Base-by-base conservation (phyloP, 345 rosid species). In the Pugionium cornutum region DNA sequence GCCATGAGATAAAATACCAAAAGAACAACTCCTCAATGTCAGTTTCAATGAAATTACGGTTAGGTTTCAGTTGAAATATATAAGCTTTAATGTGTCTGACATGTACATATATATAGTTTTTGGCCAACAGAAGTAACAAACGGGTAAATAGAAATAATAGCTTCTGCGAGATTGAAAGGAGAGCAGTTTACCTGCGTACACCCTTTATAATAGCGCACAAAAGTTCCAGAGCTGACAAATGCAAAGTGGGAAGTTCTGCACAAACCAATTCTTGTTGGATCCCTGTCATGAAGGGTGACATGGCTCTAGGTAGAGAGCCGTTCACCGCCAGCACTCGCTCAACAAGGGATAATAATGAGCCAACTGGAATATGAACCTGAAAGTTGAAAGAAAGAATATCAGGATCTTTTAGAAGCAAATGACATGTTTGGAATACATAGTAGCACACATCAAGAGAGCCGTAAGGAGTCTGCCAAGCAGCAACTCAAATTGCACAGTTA, bases 271-370 rank as follows among this genome's bases (percentile, higher is more conserved):
- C 95, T 66, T 86, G 99, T 64, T 92, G 95, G 66, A 72, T 68
- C 49, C 81, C 70, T 41, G 86, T 86, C 78, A 85, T 78, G 68
- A 77, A 84, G 58, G 79, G 73, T 31, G 79, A 69, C 73, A 59
- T 73, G 62, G 77, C 62, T 48, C 45, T 76, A 46, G 90, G 79
- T 57, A 81, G 60, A 57, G 95, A 85, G 64, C 99, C 99, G 55
- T 94, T 85, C 62, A 90, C 85, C 63, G 75, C 81, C 56, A 90
- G 78, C 76, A 90, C 78, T 73, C 99, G 86, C 71, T 94, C 87
- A 74, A 88, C 77, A 73, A 90, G 86, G 49, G 88, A 81, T 75
- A 88, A 73, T 53, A 90, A 70, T 32, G 88, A 72, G 57, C 77
- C 78, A 72, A 90, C 33, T 40, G 95, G 97, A 65, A 78, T 79